Percentiles rank a stretch among this genome's conserved stretches.
Evolutionary conservation across 495 filamentous ascomycete species (phyloP).

Genomic region (Talaromyces wortmannii): DNA sequence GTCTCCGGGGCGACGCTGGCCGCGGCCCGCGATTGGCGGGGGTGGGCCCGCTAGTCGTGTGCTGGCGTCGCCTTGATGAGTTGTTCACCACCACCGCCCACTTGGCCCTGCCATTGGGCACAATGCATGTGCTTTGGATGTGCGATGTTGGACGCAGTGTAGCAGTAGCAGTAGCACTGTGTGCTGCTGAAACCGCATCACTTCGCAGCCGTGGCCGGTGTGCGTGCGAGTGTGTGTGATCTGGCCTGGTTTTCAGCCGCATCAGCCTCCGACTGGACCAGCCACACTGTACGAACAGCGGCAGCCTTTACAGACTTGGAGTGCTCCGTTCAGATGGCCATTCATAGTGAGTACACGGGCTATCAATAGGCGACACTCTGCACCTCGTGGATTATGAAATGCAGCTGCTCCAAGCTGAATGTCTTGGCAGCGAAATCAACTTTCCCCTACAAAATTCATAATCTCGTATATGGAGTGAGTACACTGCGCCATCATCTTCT

Average conservation of each 20-base stretch:
- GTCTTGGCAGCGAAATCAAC: too few species aligned
- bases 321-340: too few species aligned
- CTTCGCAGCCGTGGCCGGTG: neutral
- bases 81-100: constrained; percentile 1
- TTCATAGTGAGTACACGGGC: too few species aligned
- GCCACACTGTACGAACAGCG: neutral
- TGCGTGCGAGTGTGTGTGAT: neutral
- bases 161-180: neutral
- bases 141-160: neutral
- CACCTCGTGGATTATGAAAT: too few species aligned
- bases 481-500: too few species aligned
- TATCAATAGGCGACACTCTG: too few species aligned
- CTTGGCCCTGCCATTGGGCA: constrained; percentile 3
- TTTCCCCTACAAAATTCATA: too few species aligned
- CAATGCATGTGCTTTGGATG: neutral
- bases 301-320: neutral
- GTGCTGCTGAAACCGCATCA: neutral
- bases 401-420: too few species aligned
- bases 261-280: neutral
- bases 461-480: too few species aligned
- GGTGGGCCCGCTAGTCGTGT: constrained; percentile 3
- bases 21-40: constrained; percentile 2
- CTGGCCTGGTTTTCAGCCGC: neutral
- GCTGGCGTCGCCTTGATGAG: constrained; percentile 2
- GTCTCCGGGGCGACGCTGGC: constrained; percentile 1